Conservation (phyloP, 306 rosid species). For the Neltuma alba region DNA sequence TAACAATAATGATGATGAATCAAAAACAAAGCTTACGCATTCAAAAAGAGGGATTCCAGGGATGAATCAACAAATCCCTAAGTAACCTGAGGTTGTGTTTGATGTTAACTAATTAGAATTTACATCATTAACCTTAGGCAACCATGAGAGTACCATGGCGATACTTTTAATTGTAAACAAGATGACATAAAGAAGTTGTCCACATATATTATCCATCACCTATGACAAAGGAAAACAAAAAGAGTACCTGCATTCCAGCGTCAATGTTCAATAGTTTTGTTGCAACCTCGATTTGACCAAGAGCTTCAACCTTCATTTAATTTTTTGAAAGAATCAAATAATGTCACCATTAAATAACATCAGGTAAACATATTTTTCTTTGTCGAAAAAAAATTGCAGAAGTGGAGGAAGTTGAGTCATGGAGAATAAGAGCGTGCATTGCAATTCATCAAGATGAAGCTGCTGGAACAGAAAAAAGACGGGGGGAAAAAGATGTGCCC, state of each 20-base stretch:
- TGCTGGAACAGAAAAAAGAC: background rate
- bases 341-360: conserved; percentile 32
- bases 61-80: conserved; percentile 22
- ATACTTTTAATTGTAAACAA: conserved; percentile 9
- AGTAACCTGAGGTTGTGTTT: background rate
- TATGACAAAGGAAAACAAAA: conserved; percentile 23
- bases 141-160: background rate
- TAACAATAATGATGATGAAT: too few species aligned
- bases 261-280: conserved; percentile 72
- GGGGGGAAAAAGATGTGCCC: background rate
- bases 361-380: conserved; percentile 10
- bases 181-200: background rate
- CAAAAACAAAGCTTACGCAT: conserved; percentile 1
- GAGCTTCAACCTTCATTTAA: conserved; percentile 88
- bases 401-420: conserved; percentile 8
- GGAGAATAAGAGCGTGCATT: conserved; percentile 2
- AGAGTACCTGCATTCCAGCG: conserved; percentile 63
- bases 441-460: conserved; percentile 6
- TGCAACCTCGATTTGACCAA: conserved; percentile 92
- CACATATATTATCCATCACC: conserved; percentile 22
- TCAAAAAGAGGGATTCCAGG: background rate
- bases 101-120: conserved; percentile 16
- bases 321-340: conserved; percentile 29
- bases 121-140: conserved; percentile 13
- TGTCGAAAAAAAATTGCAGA: background rate